Percentiles rank a stretch among this genome's conserved stretches.
Evolutionary conservation across 306 rosid species (phyloP).

Genomic region (Quercus suber): DNA sequence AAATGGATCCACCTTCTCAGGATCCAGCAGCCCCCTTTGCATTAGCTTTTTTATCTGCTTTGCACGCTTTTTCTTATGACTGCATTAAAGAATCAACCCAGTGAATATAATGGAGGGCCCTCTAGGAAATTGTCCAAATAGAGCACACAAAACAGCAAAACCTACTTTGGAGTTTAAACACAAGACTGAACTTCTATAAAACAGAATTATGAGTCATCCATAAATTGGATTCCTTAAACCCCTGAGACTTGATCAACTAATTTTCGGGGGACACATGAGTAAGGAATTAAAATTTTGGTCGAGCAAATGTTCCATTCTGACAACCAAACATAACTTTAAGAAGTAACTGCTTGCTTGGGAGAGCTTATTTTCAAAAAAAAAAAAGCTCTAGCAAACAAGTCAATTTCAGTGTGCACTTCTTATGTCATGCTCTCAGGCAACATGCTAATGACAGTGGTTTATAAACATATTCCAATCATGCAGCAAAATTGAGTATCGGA

Average conservation of each 20-base stretch:
- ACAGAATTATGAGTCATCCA: neutral
- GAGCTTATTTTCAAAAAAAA: too few species aligned
- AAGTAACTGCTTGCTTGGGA: neutral
- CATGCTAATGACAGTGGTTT: neutral
- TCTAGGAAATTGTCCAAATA: neutral
- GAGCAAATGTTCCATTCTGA: neutral
- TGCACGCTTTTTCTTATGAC: conserved; percentile 80
- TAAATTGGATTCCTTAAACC: neutral
- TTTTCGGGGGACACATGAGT: neutral
- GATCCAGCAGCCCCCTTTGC: conserved; percentile 82
- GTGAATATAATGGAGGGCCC: conserved; percentile 14
- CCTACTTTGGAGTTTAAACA: neutral
- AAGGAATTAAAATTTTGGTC: neutral
- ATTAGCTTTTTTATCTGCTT: conserved; percentile 69
- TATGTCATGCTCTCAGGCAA: neutral
- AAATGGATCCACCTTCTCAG: conserved; percentile 80
- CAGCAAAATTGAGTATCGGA: neutral
- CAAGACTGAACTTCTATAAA: neutral
- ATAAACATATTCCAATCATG: neutral
- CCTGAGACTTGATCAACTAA: neutral
- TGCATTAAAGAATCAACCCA: conserved; percentile 39
- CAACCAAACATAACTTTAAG: neutral
- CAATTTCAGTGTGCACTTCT: neutral
- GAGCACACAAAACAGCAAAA: neutral
- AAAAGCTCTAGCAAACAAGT: neutral